phyloP scores from a whole-genome alignment of 2,329 filamentous ascomycete species.

The Microthyrium microscopicum region DNA sequence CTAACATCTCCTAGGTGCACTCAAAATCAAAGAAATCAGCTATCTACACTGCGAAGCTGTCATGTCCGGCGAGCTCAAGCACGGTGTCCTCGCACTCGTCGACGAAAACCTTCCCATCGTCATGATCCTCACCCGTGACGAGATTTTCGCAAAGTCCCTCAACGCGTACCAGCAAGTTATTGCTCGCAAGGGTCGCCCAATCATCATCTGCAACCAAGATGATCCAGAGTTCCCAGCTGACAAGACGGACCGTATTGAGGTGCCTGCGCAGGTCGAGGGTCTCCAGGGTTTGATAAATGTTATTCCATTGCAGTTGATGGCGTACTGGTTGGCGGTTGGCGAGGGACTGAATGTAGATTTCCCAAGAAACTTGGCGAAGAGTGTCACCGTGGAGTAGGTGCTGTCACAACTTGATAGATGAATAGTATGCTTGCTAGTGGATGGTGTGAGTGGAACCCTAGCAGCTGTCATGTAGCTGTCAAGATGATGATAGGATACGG shows the following conservation, averaged over 20 bases:
- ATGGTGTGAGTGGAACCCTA: too few relatives aligned
- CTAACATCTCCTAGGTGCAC: slow-evolving; percentile 39
- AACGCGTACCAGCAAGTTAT: slow-evolving; percentile 99
- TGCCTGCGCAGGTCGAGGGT: slow-evolving; percentile 86
- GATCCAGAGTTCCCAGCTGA: slow-evolving; percentile 80
- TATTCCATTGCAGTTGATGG: slow-evolving; percentile 91
- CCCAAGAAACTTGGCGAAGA: slow-evolving; percentile 96
- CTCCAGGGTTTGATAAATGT: slow-evolving; percentile 96
- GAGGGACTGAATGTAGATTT: slow-evolving; percentile 97
- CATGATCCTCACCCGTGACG: slow-evolving; percentile 95
- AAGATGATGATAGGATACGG: too few relatives aligned
- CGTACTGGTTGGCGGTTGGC: slow-evolving; percentile 94
- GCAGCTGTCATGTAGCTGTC: too few relatives aligned
- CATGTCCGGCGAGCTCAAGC: slow-evolving; percentile 99
- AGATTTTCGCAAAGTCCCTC: slow-evolving; percentile 95
- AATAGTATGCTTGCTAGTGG: too few relatives aligned
- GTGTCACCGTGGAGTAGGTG: slow-evolving; percentile 87
- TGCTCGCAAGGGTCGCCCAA: slow-evolving; percentile 86
- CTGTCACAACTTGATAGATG: too few relatives aligned
- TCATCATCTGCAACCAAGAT: slow-evolving; percentile 89
- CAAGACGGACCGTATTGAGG: slow-evolving; percentile 92
- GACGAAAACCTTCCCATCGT: slow-evolving; percentile 98
- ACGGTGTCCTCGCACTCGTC: slow-evolving; percentile 90
- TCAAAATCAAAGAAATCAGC: slow-evolving; percentile 99
- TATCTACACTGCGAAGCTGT: slow-evolving; percentile 99